Percentiles rank a stretch among this genome's conserved stretches.
Conservation (phyloP, 2,329 filamentous ascomycete species). For the Fonsecaea nubica region DNA sequence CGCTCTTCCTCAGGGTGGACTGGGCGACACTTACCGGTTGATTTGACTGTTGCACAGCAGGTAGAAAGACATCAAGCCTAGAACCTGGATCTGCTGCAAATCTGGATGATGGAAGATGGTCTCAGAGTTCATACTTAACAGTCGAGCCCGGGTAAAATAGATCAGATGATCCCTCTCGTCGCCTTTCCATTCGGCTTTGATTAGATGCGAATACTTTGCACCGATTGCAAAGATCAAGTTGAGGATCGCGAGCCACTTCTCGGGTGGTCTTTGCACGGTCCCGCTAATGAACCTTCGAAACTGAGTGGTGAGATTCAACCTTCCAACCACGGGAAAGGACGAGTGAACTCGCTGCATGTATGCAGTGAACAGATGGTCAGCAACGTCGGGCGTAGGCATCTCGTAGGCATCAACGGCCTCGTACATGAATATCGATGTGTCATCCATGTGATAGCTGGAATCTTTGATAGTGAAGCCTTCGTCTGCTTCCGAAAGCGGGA, state of each 20-base stretch:
- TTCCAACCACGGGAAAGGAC: slow-evolving; percentile 54
- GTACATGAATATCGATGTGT: slow-evolving; percentile 50
- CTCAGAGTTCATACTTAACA: slow-evolving; percentile 52
- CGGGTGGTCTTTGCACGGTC: slow-evolving; percentile 44
- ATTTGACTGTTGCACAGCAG: slow-evolving; percentile 52
- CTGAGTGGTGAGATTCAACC: slow-evolving; percentile 49
- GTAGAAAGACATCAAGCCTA: slow-evolving; percentile 53
- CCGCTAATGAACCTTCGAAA: slow-evolving; percentile 47
- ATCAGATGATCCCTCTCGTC: slow-evolving; percentile 52
- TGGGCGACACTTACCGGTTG: slow-evolving; percentile 49
- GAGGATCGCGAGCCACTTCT: slow-evolving; percentile 54
- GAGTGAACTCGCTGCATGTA: slow-evolving; percentile 53
- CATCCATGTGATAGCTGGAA: slow-evolving; percentile 53
- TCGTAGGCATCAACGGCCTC: slow-evolving; percentile 51
- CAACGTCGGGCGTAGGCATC: slow-evolving; percentile 50
- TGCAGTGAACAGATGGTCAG: slow-evolving; percentile 51
- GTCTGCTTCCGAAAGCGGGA: slow-evolving; percentile 44
- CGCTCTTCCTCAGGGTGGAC: slow-evolving; percentile 13
- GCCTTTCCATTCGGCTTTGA: slow-evolving; percentile 51
- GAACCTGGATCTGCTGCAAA: slow-evolving; percentile 55
- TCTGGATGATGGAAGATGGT: slow-evolving; percentile 53
- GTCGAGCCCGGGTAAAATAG: slow-evolving; percentile 53
- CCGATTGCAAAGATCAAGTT: slow-evolving; percentile 56
- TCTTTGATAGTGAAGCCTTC: slow-evolving; percentile 37
- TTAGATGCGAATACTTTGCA: slow-evolving; percentile 52